Percentiles rank a stretch among this genome's conserved stretches.
phyloP scores from a whole-genome alignment of 768 basidiomycete species.

The Leccinum fibrillosum region DNA sequence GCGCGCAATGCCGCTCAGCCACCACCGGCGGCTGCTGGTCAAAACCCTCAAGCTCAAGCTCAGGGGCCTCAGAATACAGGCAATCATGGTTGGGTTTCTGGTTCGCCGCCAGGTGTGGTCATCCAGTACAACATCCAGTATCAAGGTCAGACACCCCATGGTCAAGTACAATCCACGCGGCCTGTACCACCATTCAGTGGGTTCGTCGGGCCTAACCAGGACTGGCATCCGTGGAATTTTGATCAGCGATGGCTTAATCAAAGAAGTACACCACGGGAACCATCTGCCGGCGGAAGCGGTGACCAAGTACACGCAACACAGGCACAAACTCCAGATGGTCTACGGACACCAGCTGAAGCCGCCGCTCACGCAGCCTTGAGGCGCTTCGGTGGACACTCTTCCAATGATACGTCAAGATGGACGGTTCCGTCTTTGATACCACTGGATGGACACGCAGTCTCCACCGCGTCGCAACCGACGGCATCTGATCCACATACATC shows the following conservation, averaged over 20 bases:
- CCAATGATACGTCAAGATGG: constrained; percentile 16
- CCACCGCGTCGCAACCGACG: background rate
- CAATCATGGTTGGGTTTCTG: constrained; percentile 35
- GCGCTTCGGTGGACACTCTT: constrained; percentile 33
- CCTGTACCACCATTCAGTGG: constrained; percentile 57
- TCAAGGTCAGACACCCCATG: constrained; percentile 38
- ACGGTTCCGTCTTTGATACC: constrained; percentile 26
- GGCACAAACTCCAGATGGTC: constrained; percentile 4
- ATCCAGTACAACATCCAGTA: constrained; percentile 67
- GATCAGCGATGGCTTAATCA: constrained; percentile 32
- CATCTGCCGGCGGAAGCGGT: constrained; percentile 1
- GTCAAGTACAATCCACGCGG: constrained; percentile 29
- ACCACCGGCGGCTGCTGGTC: constrained; percentile 30
- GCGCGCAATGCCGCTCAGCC: constrained; percentile 52
- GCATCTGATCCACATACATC: constrained; percentile 11
- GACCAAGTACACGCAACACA: constrained; percentile 7
- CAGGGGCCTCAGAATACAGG: constrained; percentile 27
- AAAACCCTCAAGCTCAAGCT: constrained; percentile 27
- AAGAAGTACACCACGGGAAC: constrained; percentile 9
- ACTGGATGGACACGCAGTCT: constrained; percentile 12
- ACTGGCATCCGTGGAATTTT: constrained; percentile 64
- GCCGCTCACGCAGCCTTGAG: constrained; percentile 69
- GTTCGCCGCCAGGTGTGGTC: constrained; percentile 45
- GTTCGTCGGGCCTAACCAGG: constrained; percentile 60
- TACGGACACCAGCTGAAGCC: constrained; percentile 43